Conservation (phyloP, 1,139 yeast species). For the Candida labiduridarum region DNA sequence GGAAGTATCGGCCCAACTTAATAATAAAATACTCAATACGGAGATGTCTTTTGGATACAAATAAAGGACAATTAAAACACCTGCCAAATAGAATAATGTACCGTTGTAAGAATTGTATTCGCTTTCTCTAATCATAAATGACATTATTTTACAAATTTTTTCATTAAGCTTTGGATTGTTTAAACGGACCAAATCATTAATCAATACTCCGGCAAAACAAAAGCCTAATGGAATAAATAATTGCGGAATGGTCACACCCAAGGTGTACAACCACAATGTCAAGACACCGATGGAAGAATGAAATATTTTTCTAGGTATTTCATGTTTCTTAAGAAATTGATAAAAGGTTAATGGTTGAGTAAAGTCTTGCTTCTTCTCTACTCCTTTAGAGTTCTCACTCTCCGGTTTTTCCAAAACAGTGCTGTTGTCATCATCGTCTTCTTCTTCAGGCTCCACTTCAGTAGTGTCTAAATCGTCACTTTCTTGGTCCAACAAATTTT, state of each 20-base stretch:
- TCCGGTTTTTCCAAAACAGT: constrained; percentile 7
- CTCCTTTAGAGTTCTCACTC: not conserved
- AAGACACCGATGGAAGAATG: constrained; percentile 88
- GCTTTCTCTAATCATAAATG: constrained; percentile 80
- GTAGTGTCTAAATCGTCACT: constrained; percentile 6
- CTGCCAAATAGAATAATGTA: constrained; percentile 80
- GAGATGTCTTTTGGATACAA: constrained; percentile 80
- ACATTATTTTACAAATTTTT: constrained; percentile 64
- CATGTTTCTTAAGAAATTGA: constrained; percentile 70
- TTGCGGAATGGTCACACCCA: constrained; percentile 56
- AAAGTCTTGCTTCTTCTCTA: not conserved
- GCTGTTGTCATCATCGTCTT: constrained; percentile 11
- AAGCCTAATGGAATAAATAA: constrained; percentile 61
- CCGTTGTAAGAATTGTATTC: constrained; percentile 79
- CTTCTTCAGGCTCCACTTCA: constrained; percentile 5
- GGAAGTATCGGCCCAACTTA: constrained; percentile 98
- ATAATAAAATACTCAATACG: constrained; percentile 70
- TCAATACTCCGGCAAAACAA: constrained; percentile 56
- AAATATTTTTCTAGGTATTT: constrained; percentile 81
- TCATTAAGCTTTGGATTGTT: constrained; percentile 61
- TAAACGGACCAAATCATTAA: constrained; percentile 73
- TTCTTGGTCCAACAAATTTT: not conserved
- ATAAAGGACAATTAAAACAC: constrained; percentile 69
- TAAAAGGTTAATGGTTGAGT: constrained; percentile 31
- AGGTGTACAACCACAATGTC: constrained; percentile 70